Base-by-base conservation (phyloP, 176 grass and related monocot species). In the Eragrostis nindensis region DNA sequence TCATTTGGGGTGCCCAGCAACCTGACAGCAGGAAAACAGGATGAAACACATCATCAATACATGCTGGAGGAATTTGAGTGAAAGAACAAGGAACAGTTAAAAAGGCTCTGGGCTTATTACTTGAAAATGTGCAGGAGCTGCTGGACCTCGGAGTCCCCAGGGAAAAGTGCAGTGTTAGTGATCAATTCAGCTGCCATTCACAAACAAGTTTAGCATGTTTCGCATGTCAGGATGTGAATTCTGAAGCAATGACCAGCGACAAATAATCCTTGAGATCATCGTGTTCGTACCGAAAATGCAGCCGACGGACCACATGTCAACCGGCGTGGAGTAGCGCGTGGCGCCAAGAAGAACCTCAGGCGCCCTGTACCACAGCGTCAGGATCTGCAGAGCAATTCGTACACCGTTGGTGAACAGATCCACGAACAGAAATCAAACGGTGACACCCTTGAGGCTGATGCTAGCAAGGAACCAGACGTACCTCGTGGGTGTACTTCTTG, bases 401-500 rank as follows among this genome's bases (percentile, higher is more conserved):
- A 62, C 10, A 16, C 5, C 17, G 8, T 70, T 54, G 43, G 10
- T 2, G 68, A 30, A 43, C 15, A 49, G 53, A 83, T 80, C 27
- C 19, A 39, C 46, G 48, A 76, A 21, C 39, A 15, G 22, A 10
- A 70, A 70, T 52, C 14, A 62, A 16, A 18, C 22, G 26, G 25
- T 55, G 60, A 2, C 18, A 64, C 4, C 22, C 15, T 39, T 68
- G 14, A 19, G 14, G 6, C 13, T 41, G 27, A 32, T 57, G 5
- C 47, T 6, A 57, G 3, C 12, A n/a, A 22, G 29, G 62, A 85
- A 67, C 2, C 49, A 17, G 52, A 98, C 57, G 2, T 27, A 61
- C 96, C 92, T 98, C 96, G 54, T 99, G 96, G 19, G 96, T 99
- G 81, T 93, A 99, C 73, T 99, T 99, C 86, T 99, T 95, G 42